phyloP scores from a whole-genome alignment of 2,329 filamentous ascomycete genomes.

The Capronia coronata region DNA sequence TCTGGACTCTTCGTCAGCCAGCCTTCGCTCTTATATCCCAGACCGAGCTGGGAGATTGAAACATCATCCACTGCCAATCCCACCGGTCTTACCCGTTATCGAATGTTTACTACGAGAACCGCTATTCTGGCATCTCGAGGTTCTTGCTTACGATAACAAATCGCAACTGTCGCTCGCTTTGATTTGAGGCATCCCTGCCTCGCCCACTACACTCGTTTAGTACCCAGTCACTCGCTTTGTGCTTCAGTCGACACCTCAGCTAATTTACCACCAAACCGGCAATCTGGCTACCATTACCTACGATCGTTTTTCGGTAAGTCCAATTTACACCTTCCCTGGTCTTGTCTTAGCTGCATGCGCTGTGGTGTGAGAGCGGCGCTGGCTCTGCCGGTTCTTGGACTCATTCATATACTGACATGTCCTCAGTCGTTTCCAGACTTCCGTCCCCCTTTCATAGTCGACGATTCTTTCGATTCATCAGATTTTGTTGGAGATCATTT shows the following conservation, averaged over 20 bases:
- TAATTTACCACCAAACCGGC: constrained; percentile 33
- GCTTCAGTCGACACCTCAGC: constrained; percentile 28
- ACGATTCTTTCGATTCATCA: constrained; percentile 43
- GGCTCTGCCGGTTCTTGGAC: constrained; percentile 29
- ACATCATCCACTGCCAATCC: constrained; percentile 3
- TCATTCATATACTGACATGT: constrained; percentile 31
- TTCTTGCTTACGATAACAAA: constrained; percentile 21
- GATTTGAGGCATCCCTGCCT: constrained; percentile 36
- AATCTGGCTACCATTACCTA: constrained; percentile 46
- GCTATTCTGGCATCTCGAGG: constrained; percentile 5
- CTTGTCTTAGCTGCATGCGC: constrained; percentile 14
- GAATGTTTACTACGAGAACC: constrained; percentile 18
- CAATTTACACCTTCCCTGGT: constrained; percentile 16
- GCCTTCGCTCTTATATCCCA: constrained; percentile 7
- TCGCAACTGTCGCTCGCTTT: constrained; percentile 39
- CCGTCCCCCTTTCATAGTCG: constrained; percentile 43
- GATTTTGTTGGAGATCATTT: constrained; percentile 43
- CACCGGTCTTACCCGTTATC: constrained; percentile 7
- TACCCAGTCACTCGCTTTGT: constrained; percentile 44
- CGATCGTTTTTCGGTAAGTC: constrained; percentile 42
- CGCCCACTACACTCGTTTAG: constrained; percentile 36
- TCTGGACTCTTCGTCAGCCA: constrained; percentile 6
- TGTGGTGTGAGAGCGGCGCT: background rate
- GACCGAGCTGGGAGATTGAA: background rate
- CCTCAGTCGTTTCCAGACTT: constrained; percentile 33